These are phyloP conservation scores for Macaranga tanarius DNA, from an alignment of 441 rosid species.

Conservation along the genomic window DNA sequence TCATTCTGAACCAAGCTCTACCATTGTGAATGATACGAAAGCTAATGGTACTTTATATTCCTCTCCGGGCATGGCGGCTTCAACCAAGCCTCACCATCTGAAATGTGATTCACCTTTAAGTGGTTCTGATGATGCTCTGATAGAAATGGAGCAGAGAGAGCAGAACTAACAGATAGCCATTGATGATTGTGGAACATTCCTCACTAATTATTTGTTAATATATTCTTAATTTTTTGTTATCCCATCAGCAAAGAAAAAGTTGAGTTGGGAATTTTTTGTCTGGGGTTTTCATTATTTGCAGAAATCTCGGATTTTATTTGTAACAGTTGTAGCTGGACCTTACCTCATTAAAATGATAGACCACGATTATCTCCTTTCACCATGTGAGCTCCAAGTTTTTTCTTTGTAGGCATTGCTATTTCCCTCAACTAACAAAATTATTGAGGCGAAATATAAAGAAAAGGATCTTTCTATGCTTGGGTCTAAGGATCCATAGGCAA, in stretches of 20 bases:
- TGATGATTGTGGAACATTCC: constrained; percentile 22
- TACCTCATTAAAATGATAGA: constrained; percentile 14
- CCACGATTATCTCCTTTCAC: background rate
- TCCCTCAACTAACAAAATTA: no score
- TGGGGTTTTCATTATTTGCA: constrained; percentile 53
- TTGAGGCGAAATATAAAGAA: no score
- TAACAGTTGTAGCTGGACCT: constrained; percentile 28
- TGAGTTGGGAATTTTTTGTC: constrained; percentile 29
- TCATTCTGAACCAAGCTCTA: constrained; percentile 16
- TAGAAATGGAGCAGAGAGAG: constrained; percentile 25
- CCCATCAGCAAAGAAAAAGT: constrained; percentile 29
- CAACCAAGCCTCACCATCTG: constrained; percentile 15
- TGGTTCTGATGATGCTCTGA: constrained; percentile 21
- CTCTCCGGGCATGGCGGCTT: constrained; percentile 9
- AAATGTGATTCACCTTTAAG: constrained; percentile 19
- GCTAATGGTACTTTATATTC: constrained; percentile 19
- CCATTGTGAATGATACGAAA: constrained; percentile 19
- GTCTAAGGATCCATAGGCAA: no score
- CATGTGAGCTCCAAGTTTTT: constrained; percentile 6
- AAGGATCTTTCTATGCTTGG: no score
- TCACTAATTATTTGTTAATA: constrained; percentile 27
- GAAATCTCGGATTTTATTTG: constrained; percentile 45
- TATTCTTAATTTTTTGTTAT: constrained; percentile 18
- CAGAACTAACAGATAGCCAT: constrained; percentile 31
- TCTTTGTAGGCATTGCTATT: background rate